These are phyloP conservation scores for Leccinum subgranulosum DNA, from an alignment of 768 basidiomycete genomes.

Conservation along the genomic window DNA sequence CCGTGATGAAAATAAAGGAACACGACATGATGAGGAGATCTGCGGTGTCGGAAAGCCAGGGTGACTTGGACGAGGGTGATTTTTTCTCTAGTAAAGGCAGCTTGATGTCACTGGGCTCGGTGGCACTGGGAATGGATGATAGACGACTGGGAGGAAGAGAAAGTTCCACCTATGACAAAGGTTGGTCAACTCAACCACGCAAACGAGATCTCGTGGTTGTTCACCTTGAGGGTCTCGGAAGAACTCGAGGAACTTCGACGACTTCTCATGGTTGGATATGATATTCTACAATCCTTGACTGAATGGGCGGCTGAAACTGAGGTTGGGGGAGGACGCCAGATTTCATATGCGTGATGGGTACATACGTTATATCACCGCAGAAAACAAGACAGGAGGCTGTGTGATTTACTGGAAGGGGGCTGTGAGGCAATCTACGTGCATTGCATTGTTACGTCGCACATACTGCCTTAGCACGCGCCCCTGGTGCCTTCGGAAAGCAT, in stretches of 20 bases:
- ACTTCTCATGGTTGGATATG: background rate
- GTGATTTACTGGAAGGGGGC: background rate
- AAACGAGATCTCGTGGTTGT: background rate
- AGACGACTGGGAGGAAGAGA: background rate
- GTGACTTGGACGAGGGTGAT: background rate
- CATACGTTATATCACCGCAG: background rate
- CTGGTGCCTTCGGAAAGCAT: background rate
- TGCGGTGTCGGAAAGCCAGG: constrained; percentile 1
- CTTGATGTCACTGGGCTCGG: background rate
- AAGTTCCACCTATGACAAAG: background rate
- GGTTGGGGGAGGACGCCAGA: background rate
- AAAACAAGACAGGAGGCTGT: background rate
- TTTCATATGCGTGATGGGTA: background rate
- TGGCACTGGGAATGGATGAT: background rate
- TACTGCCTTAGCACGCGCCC: background rate
- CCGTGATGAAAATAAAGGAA: background rate
- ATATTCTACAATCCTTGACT: too few relatives aligned
- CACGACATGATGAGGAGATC: constrained; percentile 7
- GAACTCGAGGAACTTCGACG: background rate
- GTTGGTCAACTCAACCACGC: background rate
- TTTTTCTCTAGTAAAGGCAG: background rate
- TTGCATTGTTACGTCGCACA: background rate
- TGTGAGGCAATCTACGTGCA: background rate
- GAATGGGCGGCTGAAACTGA: background rate
- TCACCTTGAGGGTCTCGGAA: background rate